phyloP scores from a whole-genome alignment of 2,329 filamentous ascomycete genomes.

The Colletotrichum lini region DNA sequence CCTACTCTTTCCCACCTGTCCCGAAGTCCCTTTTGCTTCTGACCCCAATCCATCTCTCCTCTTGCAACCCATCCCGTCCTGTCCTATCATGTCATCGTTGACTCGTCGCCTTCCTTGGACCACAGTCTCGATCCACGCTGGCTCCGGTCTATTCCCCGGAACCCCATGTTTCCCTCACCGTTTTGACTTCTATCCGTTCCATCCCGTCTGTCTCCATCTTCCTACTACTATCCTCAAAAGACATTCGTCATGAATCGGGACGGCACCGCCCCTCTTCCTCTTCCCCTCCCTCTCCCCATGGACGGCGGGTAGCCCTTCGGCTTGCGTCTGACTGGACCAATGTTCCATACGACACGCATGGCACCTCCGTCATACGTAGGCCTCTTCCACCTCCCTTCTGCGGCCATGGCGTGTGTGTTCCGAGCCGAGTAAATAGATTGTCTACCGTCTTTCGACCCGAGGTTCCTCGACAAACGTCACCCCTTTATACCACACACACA shows the following conservation, averaged over 20 bases:
- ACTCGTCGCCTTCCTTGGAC: constrained; percentile 24
- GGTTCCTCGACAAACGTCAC: constrained; percentile 26
- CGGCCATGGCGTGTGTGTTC: constrained; percentile 29
- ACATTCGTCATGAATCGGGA: constrained; percentile 32
- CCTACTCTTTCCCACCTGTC: constrained; percentile 8
- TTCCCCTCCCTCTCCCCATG: constrained; percentile 2
- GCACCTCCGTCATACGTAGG: constrained; percentile 32
- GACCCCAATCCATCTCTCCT: constrained; percentile 13
- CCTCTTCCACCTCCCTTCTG: constrained; percentile 17
- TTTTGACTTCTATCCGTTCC: neutral
- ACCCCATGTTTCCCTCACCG: constrained; percentile 8
- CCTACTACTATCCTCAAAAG: constrained; percentile 9
- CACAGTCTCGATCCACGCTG: constrained; percentile 29
- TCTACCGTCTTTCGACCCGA: constrained; percentile 30
- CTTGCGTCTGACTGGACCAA: constrained; percentile 33
- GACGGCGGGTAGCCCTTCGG: constrained; percentile 7
- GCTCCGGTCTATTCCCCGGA: constrained; percentile 14
- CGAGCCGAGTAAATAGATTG: neutral
- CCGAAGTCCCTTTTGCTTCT: constrained; percentile 12
- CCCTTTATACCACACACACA: neutral
- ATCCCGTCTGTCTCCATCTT: constrained; percentile 15
- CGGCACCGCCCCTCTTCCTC: constrained; percentile 2
- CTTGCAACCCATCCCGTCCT: constrained; percentile 7
- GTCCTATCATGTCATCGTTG: constrained; percentile 15
- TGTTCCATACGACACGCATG: constrained; percentile 33